A percentile compares a stretch with the other conserved stretches of the same genome.
phyloP scores from a whole-genome alignment of 352 stramenopile species.

The Globisporangium lucens region DNA sequence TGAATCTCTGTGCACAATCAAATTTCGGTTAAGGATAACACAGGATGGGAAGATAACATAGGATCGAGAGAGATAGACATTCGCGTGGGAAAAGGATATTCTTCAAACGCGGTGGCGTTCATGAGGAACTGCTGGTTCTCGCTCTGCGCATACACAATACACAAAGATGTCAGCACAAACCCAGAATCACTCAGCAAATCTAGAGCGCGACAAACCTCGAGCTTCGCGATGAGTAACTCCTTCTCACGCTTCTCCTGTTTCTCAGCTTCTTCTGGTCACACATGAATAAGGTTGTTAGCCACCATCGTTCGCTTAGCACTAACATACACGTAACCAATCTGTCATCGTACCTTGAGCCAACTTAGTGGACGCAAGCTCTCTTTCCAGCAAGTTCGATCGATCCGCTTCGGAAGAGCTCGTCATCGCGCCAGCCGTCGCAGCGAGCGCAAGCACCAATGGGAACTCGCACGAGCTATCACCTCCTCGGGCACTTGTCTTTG shows the following conservation, averaged over 20 bases:
- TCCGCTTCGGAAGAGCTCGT: slow-evolving; percentile 67
- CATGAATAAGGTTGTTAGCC: background rate
- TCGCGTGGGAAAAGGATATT: slow-evolving; percentile 54
- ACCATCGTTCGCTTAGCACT: background rate
- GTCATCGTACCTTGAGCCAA: slow-evolving; percentile 35
- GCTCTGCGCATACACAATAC: slow-evolving; percentile 27
- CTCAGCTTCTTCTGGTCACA: slow-evolving; percentile 9
- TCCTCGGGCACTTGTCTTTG: slow-evolving; percentile 60
- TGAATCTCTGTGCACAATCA: slow-evolving; percentile 72
- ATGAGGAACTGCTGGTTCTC: slow-evolving; percentile 85
- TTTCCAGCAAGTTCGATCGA: slow-evolving; percentile 56
- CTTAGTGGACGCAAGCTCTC: slow-evolving; percentile 54
- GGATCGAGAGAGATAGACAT: slow-evolving; percentile 21
- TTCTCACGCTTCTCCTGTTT: slow-evolving; percentile 33
- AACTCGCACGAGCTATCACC: slow-evolving; percentile 80
- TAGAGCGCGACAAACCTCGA: slow-evolving; percentile 42
- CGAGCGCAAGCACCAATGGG: slow-evolving; percentile 72
- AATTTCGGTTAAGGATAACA: slow-evolving; percentile 46
- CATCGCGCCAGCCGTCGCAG: slow-evolving; percentile 69
- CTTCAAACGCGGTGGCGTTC: slow-evolving; percentile 80
- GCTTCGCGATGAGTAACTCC: slow-evolving; percentile 55
- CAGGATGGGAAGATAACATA: background rate
- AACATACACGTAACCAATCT: background rate
- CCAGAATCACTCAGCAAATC: background rate
- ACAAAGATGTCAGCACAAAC: background rate